Evolutionary conservation across 306 rosid species (phyloP), one percentile per base, ranked within the genome.

Genomic region (Echinosophora koreensis): DNA sequence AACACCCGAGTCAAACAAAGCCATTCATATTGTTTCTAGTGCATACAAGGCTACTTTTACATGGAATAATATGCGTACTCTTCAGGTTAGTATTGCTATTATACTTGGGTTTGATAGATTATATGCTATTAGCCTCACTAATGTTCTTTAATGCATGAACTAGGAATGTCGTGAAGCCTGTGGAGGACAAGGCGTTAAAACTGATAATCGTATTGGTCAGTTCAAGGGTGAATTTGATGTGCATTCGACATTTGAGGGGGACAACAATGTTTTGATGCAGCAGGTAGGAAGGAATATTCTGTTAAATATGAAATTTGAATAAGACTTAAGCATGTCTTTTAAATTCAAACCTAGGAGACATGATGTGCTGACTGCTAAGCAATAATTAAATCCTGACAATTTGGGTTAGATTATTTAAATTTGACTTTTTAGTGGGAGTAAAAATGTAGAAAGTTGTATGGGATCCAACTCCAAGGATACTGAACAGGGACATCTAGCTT

Each of bases 91-190:
- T 77, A 47, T 65, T 78, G 65, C 30, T 75, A 49, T 73, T 58
- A 39, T 46, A 47, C 60, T 47, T 42, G 47, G 64, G 54, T 22
- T 73, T 58, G 54, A 38, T 82, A 22, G 41, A 17, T 63, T 32
- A 47, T 49, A 79, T 34, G 60, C 46, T 63, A 30, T 30, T 52
- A 61, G 10, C 68, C 30, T 76, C 42, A 52, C 71, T 64, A 18
- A 78, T 70, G 39, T 78, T 70, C 34, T 51, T 72, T 64, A 22
- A 72, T 71, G 59, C 63, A 47, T 78, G 54, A 58, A 69, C 68
- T 81, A 95, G 98, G 98, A 95, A 88, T 95, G 97, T 59, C 98
- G 97, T 59, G 97, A 90, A 89, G 98, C 98, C 6, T 89, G 93
- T 60, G 98, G 97, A 75, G 97, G 97, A 72, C 98, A 95, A 77